Evolutionary conservation across 495 filamentous ascomycete genomes (phyloP).

Genomic region (Penicillium manginii): DNA sequence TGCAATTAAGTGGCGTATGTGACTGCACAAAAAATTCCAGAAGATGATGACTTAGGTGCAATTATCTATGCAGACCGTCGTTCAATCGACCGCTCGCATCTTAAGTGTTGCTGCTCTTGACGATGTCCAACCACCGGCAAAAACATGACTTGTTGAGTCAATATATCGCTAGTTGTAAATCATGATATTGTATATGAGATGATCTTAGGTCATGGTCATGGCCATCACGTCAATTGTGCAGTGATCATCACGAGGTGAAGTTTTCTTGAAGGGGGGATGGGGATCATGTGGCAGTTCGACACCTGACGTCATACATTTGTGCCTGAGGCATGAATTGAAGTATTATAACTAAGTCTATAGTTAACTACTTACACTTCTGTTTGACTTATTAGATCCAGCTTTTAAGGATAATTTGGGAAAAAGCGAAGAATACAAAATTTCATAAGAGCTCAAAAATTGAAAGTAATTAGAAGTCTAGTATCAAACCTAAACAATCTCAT

Average conservation of each 20-base stretch:
- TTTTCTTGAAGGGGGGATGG: not conserved
- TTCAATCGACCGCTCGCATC: not conserved
- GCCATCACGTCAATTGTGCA: too few species aligned
- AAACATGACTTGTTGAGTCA: not conserved
- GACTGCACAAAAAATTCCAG: not conserved
- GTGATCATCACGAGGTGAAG: not conserved
- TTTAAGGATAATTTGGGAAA: too few species aligned
- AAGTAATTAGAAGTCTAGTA: too few species aligned
- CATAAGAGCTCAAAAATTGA: too few species aligned
- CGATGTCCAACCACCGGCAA: not conserved
- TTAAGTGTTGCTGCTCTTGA: not conserved
- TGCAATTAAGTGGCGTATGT: not conserved
- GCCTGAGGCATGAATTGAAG: not conserved
- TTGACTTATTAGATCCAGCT: not conserved
- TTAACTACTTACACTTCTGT: not conserved
- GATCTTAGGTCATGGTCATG: too few species aligned
- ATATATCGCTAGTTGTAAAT: not conserved
- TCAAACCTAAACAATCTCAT: conserved; percentile 19
- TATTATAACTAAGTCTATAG: too few species aligned
- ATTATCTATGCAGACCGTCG: not conserved
- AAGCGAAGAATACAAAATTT: too few species aligned
- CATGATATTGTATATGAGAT: not conserved
- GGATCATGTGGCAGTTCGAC: not conserved
- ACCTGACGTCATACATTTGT: not conserved
- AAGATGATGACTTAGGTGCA: not conserved